Percentiles rank a stretch among this genome's conserved stretches.
Evolutionary conservation across 495 filamentous ascomycete species (phyloP).

Genomic region (Pyrenopolyporus hunteri): DNA sequence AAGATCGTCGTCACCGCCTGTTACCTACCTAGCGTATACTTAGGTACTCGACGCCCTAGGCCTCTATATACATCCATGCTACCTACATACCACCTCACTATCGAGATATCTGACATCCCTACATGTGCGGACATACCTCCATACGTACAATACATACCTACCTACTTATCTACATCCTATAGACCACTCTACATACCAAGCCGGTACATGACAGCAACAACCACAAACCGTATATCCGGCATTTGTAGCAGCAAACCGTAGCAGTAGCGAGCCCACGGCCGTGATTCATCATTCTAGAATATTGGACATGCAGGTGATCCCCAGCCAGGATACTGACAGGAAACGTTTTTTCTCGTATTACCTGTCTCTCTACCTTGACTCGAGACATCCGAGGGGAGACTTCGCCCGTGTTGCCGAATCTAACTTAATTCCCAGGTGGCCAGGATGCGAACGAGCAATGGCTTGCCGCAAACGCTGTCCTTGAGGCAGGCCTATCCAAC

Average conservation of each 20-base stretch:
- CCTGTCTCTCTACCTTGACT: conserved; percentile 16
- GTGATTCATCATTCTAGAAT: conserved; percentile 7
- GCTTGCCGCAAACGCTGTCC: conserved; percentile 3
- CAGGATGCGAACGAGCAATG: conserved; percentile 5
- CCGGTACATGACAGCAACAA: no score
- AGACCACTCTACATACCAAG: no score
- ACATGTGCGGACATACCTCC: background rate
- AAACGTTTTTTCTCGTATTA: conserved; percentile 1
- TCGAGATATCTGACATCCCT: conserved; percentile 1
- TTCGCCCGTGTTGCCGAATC: conserved; percentile 18
- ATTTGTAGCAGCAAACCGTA: no score
- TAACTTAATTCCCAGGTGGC: conserved; percentile 16
- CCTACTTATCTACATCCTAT: background rate
- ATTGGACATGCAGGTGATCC: conserved; percentile 1
- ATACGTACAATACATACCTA: background rate
- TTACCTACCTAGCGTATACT: conserved; percentile 4
- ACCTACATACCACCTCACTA: conserved; percentile 13
- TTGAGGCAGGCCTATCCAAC: no score
- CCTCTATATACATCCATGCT: no score
- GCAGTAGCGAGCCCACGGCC: no score
- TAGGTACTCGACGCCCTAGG: no score
- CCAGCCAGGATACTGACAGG: background rate
- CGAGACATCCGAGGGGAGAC: conserved; percentile 25
- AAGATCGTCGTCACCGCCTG: conserved; percentile 31
- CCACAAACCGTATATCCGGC: no score